Base-by-base conservation (phyloP, 2,329 filamentous ascomycete genomes). In the Niveomyces coronatus region DNA sequence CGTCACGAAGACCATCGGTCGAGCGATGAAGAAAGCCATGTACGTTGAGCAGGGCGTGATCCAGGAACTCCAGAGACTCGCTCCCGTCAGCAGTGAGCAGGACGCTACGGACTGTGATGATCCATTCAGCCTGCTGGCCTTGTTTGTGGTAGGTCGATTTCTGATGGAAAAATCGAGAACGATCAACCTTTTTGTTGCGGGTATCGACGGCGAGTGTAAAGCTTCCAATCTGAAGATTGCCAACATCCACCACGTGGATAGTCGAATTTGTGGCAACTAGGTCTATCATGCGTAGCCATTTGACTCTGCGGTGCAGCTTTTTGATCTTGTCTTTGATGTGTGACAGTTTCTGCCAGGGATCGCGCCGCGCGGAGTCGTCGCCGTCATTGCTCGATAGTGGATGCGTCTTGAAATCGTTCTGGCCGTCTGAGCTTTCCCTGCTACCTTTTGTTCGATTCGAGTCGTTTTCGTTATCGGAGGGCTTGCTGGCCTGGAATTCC, bases 141-240 rank as follows among this genome's bases (percentile, higher is more conserved):
- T 59, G 71, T 49, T 82, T 78, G 35, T 76, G 53, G 11, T 57
- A 61, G 22, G 58, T 57, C 53, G 79, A 78, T 58, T 82, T 74
- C 53, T 86, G 85, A 49, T 88, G 81, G 60, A 94, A 94, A 51
- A 94, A 80, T 31, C 87, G 82, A 42, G 85, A 86, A 39, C 87
- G 77, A 54, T 95, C 88, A 20, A 94, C 85, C 61, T 88, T 89
- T 62, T 94, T 93, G 44, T 78, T 79, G 49, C 93, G 71, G 6
- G 91, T 96, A 55, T 98, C 89, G 37, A 98, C 84, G 5, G 85
- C 83, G 43, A 94, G 66, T 11, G 83, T 87, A 50, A 95, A 74
- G 49, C 76, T 85, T 41, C 88, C 89, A 39, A 95, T 67, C 53
- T 94, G 85, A 30, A 96, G 58, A 44, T 79, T 84, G 16, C 91